These are phyloP conservation scores for Colletotrichum tabaci DNA, from an alignment of 2,329 filamentous ascomycete genomes.

Conservation along the genomic window DNA sequence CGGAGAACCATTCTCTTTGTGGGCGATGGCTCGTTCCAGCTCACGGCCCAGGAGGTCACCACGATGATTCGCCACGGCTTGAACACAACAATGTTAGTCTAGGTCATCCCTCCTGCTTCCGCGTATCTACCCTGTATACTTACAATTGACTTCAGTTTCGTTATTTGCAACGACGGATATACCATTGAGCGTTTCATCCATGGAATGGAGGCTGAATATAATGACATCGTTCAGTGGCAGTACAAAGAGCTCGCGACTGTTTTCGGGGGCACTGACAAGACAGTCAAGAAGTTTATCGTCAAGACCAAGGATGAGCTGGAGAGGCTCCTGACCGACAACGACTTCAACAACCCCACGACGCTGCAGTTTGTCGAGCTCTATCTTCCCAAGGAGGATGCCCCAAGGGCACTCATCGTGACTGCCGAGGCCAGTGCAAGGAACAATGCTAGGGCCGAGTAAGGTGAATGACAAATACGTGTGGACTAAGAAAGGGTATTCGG, in stretches of 20 bases:
- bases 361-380: slow-evolving; percentile 85
- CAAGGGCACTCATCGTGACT: slow-evolving; percentile 77
- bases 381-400: slow-evolving; percentile 85
- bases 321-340: slow-evolving; percentile 72
- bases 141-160: slow-evolving; percentile 67
- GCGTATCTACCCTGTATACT: slow-evolving; percentile 33
- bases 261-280: slow-evolving; percentile 74
- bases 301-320: slow-evolving; percentile 80
- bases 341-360: slow-evolving; percentile 71
- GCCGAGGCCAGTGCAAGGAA: slow-evolving; percentile 79
- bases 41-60: slow-evolving; percentile 87
- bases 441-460: slow-evolving; percentile 67
- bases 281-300: slow-evolving; percentile 75
- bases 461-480: neutral
- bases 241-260: slow-evolving; percentile 77
- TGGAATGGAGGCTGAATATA: slow-evolving; percentile 84
- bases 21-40: slow-evolving; percentile 90
- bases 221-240: slow-evolving; percentile 84
- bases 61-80: slow-evolving; percentile 85
- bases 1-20: slow-evolving; percentile 86
- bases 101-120: neutral
- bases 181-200: slow-evolving; percentile 93
- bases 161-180: slow-evolving; percentile 90
- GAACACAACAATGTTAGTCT: slow-evolving; percentile 81
- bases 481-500: neutral